phyloP scores from a whole-genome alignment of 225 moss, liverwort and hornwort genomes.

The Rhytidiadelphus loreus region DNA sequence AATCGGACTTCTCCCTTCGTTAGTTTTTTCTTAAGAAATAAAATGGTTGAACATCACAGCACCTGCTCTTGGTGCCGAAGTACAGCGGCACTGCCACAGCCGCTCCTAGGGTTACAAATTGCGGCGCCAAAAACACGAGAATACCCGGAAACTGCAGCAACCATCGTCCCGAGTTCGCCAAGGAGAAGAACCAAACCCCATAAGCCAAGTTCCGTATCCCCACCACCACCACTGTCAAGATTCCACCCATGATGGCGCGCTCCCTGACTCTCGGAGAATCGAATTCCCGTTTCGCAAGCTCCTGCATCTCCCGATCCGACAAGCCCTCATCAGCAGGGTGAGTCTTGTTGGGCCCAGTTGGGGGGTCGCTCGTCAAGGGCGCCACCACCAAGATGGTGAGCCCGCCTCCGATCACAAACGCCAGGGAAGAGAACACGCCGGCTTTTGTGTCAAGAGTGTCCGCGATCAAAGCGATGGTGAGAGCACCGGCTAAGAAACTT shows the following conservation, averaged over 20 bases:
- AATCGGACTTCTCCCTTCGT: neutral
- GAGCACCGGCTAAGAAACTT: slow-evolving; percentile 1
- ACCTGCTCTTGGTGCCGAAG: slow-evolving; percentile 22
- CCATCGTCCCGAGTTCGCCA: slow-evolving; percentile 19
- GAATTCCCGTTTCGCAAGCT: slow-evolving; percentile 3
- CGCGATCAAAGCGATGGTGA: neutral
- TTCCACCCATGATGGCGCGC: slow-evolving; percentile 16
- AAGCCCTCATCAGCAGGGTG: neutral
- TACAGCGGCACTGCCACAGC: slow-evolving; percentile 23
- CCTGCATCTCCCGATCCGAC: neutral
- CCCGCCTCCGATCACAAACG: neutral
- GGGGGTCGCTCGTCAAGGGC: neutral
- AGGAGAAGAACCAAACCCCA: slow-evolving; percentile 13
- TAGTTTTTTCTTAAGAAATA: too few relatives aligned
- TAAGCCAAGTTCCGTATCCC: slow-evolving; percentile 11
- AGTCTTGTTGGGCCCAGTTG: neutral
- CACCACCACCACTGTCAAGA: neutral
- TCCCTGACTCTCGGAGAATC: slow-evolving; percentile 2
- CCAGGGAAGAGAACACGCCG: neutral
- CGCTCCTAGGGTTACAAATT: slow-evolving; percentile 21
- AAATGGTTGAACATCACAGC: neutral
- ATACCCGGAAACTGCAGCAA: slow-evolving; percentile 6
- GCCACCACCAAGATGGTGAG: neutral
- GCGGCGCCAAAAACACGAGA: slow-evolving; percentile 17
- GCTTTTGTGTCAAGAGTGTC: neutral